phyloP scores from a whole-genome alignment of 2,329 filamentous ascomycete species.

The Fusarium redolens region DNA sequence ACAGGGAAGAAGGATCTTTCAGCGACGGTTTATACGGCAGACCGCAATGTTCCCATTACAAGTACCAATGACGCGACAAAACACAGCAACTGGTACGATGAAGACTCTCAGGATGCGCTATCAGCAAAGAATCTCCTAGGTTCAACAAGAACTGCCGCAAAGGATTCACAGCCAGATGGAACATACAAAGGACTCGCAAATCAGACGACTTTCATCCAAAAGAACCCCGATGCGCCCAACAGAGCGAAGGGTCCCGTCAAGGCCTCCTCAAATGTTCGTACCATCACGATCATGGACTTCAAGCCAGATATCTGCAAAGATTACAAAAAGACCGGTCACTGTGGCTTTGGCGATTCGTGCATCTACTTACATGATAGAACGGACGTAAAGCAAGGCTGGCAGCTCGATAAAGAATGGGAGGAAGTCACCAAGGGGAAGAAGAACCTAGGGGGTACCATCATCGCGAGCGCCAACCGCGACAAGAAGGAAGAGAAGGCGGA shows the following conservation, averaged over 20 bases:
- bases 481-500: conserved; percentile 51
- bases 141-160: conserved; percentile 59
- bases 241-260: conserved; percentile 87
- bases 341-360: conserved; percentile 59
- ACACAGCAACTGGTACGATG: conserved; percentile 88
- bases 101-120: conserved; percentile 63
- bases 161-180: conserved; percentile 63
- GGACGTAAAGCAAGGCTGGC: conserved; percentile 92
- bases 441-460: conserved; percentile 68
- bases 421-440: conserved; percentile 79
- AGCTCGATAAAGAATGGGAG: conserved; percentile 95
- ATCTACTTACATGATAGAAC: conserved; percentile 83
- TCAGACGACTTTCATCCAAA: conserved; percentile 80
- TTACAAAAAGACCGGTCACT: conserved; percentile 73
- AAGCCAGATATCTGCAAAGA: conserved; percentile 96
- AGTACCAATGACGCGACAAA: conserved; percentile 90
- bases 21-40: conserved; percentile 67
- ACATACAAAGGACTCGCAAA: conserved; percentile 82
- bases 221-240: conserved; percentile 78
- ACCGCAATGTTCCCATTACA: conserved; percentile 71
- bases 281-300: conserved; percentile 90
- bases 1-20: conserved; percentile 53
- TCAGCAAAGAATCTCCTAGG: conserved; percentile 68
- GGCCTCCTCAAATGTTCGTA: conserved; percentile 88
- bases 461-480: conserved; percentile 68